Evolutionary conservation across 768 basidiomycete genomes (phyloP).

Genomic region (Suillus americanus): DNA sequence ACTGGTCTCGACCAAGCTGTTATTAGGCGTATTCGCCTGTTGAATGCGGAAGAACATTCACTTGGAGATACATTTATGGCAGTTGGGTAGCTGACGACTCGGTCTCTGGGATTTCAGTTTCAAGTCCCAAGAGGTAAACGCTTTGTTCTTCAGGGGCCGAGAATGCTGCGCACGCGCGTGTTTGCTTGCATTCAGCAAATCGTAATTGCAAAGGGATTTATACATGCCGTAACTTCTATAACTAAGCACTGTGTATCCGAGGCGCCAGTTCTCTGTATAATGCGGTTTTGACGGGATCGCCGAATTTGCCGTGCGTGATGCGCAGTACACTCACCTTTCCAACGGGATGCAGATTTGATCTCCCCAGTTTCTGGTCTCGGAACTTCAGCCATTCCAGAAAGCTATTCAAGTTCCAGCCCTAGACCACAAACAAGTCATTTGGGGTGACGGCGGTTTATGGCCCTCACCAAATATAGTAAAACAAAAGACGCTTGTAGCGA

Average conservation of each 20-base stretch:
- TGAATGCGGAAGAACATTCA: neutral
- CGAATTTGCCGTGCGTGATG: neutral
- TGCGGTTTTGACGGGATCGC: neutral
- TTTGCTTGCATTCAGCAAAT: neutral
- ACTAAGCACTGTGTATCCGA: neutral
- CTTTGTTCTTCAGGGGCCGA: neutral
- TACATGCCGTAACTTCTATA: neutral
- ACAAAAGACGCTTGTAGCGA: neutral
- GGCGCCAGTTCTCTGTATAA: neutral
- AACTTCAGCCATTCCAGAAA: neutral
- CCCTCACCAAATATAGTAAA: neutral
- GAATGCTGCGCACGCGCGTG: neutral
- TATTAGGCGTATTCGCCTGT: neutral
- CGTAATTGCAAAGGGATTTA: neutral
- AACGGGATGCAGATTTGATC: neutral
- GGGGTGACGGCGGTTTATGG: neutral
- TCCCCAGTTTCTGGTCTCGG: neutral
- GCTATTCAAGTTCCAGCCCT: neutral
- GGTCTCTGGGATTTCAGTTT: neutral
- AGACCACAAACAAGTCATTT: neutral
- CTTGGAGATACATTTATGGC: neutral
- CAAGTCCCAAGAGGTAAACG: neutral
- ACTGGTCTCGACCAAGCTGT: neutral
- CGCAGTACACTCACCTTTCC: neutral
- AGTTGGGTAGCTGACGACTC: neutral